Evolutionary conservation across 306 rosid genomes (phyloP), one percentile per base, ranked within the genome.

Genomic region (Dalbergia oliveri): DNA sequence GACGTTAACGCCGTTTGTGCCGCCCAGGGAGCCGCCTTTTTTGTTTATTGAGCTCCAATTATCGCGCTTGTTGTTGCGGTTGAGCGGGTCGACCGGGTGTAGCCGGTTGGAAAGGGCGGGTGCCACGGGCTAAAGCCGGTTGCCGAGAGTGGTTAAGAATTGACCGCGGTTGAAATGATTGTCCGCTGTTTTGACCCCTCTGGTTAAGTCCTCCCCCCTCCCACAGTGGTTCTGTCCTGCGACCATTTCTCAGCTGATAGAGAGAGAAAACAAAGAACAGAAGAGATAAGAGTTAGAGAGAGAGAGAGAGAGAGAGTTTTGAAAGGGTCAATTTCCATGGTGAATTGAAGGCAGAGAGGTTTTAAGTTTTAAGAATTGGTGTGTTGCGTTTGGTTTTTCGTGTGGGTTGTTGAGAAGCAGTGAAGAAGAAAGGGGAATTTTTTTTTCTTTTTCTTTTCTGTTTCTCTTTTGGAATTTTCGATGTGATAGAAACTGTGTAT

Each of bases 121-220:
- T 11, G 3, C 5, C 3, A 92, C 97, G 65, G 90, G 84, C 26
- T 11, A 81, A 1, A 0, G 31, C 85, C 89, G 84, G 94, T 89
- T 43, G 1, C 4, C 0, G 0, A 13, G 35, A 18, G 5, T 67
- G 86, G 91, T 90, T 86, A 74, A 81, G 37, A 81, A 78, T 83
- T 90, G 84, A 90, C 91, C 76, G 81, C 83, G 87, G 94, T 92
- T 84, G 89, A 90, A 87, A 84, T 71, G 0, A 73, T 87, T 81
- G 89, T 80, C 37, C 79, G 76, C 78, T 72, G 81, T 89, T 84
- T 89, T 90, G 86, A 90, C 90, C 86, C 84, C 81, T 79, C 82
- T 70, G 82, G 91, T 80, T 89, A 86, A 84, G 86, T 78, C 79
- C 59, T 63, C 58, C 71, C 65, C 62, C n/a, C n/a, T 88, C 88